Conservation (phyloP, 2,329 filamentous ascomycete species). For the Nannizziopsis barbatae region DNA sequence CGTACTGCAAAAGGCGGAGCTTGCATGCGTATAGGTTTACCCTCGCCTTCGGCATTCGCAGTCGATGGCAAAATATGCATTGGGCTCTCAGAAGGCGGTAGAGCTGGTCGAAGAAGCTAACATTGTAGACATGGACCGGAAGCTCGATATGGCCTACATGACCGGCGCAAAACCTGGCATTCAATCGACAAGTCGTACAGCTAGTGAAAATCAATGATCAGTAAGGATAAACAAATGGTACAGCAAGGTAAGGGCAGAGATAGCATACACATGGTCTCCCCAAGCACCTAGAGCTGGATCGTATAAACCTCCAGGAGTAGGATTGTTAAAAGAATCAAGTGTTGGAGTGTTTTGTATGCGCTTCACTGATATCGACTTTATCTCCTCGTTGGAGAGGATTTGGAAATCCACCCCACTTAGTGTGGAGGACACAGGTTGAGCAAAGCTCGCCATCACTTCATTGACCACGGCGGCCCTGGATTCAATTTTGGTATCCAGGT, state of each 20-base stretch:
- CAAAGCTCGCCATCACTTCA: conserved; percentile 34
- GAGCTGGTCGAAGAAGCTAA: conserved; percentile 90
- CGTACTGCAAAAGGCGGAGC: conserved; percentile 72
- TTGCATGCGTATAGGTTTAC: conserved; percentile 75
- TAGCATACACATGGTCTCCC: conserved; percentile 64
- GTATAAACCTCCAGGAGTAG: conserved; percentile 81
- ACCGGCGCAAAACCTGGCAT: conserved; percentile 70
- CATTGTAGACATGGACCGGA: conserved; percentile 85
- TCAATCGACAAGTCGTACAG: conserved; percentile 85
- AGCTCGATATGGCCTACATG: conserved; percentile 94
- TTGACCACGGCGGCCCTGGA: background rate
- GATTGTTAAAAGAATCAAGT: conserved; percentile 86
- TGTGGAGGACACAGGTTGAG: conserved; percentile 70
- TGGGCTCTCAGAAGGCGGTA: conserved; percentile 74
- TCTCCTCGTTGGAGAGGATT: conserved; percentile 70
- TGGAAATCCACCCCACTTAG: conserved; percentile 84
- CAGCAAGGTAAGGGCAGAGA: conserved; percentile 9
- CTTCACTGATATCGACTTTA: conserved; percentile 82
- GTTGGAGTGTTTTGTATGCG: conserved; percentile 85
- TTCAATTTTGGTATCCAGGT: background rate
- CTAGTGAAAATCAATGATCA: conserved; percentile 36
- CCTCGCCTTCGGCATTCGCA: conserved; percentile 66
- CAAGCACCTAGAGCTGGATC: conserved; percentile 85
- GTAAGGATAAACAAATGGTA: conserved; percentile 3
- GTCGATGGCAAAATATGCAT: conserved; percentile 80